phyloP scores from a whole-genome alignment of 257 asterid genomes.

The Petunia secreta region DNA sequence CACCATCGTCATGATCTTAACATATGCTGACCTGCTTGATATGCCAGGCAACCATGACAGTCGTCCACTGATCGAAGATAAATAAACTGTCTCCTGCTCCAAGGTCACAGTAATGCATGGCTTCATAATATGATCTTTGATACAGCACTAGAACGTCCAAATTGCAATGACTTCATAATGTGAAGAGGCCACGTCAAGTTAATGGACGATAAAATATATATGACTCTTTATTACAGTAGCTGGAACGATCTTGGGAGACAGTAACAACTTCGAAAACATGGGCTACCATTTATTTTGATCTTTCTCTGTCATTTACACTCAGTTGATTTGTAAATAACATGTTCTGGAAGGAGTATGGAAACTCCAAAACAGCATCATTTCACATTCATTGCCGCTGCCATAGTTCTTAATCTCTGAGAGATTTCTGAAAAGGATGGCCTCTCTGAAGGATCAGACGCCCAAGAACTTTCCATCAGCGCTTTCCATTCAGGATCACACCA shows the following conservation, averaged over 20 bases:
- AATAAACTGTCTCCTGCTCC: neutral
- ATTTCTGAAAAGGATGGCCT: slow-evolving; percentile 93
- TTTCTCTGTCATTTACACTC: neutral
- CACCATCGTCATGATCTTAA: slow-evolving; percentile 26
- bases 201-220: slow-evolving; percentile 2
- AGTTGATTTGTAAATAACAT: neutral
- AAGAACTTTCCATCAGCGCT: slow-evolving; percentile 86
- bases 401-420: slow-evolving; percentile 83
- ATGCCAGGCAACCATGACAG: neutral
- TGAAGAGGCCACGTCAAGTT: slow-evolving; percentile 24
- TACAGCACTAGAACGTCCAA: neutral
- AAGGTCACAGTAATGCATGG: neutral
- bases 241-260: neutral
- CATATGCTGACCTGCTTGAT: slow-evolving; percentile 31
- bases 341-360: slow-evolving; percentile 20
- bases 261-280: slow-evolving; percentile 1
- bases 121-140: neutral
- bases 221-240: slow-evolving; percentile 13
- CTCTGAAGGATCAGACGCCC: slow-evolving; percentile 75
- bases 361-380: slow-evolving; percentile 48
- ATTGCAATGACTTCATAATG: slow-evolving; percentile 18
- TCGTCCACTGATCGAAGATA: neutral
- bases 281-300: slow-evolving; percentile 34
- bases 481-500: slow-evolving; percentile 99
- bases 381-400: slow-evolving; percentile 97